Percentiles rank a stretch among this genome's conserved stretches.
phyloP scores from a whole-genome alignment of 805 yeast genomes.

The Millerago galiae region DNA sequence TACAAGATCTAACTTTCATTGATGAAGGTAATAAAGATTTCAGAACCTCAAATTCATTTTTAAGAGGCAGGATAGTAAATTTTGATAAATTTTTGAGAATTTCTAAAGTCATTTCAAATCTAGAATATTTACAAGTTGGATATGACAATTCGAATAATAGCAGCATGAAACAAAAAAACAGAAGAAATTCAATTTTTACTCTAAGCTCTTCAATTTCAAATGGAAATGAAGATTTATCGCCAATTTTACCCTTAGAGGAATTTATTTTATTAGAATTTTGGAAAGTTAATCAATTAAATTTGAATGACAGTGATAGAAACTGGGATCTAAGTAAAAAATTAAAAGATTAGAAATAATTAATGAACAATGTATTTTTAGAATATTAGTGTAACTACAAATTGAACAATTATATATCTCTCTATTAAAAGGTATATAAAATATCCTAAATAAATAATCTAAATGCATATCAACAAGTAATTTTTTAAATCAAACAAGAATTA shows the following conservation, averaged over 20 bases:
- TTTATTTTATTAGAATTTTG: slow-evolving; percentile 61
- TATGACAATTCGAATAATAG: slow-evolving; percentile 28
- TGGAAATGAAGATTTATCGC: slow-evolving; percentile 24
- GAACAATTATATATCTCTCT: too few relatives aligned
- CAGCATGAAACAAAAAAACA: slow-evolving; percentile 13
- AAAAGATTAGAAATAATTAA: slow-evolving; percentile 2
- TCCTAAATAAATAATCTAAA: slow-evolving; percentile 1
- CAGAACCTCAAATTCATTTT: slow-evolving; percentile 49
- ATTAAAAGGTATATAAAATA: too few relatives aligned
- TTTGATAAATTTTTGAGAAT: slow-evolving; percentile 68
- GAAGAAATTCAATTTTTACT: slow-evolving; percentile 21
- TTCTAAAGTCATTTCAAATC: slow-evolving; percentile 57
- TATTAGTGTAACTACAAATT: not conserved
- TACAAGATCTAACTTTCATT: slow-evolving; percentile 77
- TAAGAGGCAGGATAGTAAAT: slow-evolving; percentile 48
- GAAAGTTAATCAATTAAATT: slow-evolving; percentile 58
- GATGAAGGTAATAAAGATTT: slow-evolving; percentile 73
- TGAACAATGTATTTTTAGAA: not conserved
- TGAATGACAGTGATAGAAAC: slow-evolving; percentile 58
- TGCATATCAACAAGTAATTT: not conserved
- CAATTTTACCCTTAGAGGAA: slow-evolving; percentile 35
- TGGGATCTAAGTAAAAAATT: slow-evolving; percentile 59
- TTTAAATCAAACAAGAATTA: too few relatives aligned
- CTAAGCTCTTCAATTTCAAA: slow-evolving; percentile 14
- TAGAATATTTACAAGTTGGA: slow-evolving; percentile 62